Conservation (phyloP, 2,329 filamentous ascomycete genomes). For the Magnaporthales sp. region DNA sequence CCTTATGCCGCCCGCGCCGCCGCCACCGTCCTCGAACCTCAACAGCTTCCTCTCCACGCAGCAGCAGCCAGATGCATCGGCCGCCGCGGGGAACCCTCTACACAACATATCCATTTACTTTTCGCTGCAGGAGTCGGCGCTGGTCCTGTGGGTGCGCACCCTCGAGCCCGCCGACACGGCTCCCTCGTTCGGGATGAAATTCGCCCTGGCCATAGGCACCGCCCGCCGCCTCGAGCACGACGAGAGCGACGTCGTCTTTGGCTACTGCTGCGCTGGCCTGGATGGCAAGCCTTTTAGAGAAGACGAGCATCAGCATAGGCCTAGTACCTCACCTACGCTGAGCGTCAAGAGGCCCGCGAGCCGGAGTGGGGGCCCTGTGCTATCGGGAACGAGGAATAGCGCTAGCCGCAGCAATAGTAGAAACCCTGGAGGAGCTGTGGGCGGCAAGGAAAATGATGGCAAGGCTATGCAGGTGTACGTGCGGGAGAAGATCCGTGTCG, state of each 20-base stretch:
- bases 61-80: constrained; percentile 18
- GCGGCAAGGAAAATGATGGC: constrained; percentile 1
- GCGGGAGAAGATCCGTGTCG: constrained; percentile 80
- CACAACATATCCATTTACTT: constrained; percentile 61
- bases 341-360: neutral
- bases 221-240: constrained; percentile 61
- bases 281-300: constrained; percentile 6
- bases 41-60: constrained; percentile 22
- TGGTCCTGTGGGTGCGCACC: constrained; percentile 62
- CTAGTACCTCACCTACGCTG: neutral
- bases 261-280: constrained; percentile 34
- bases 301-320: neutral
- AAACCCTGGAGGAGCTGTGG: neutral
- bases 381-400: constrained; percentile 5
- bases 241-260: constrained; percentile 71
- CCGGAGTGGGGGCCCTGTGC: neutral
- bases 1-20: constrained; percentile 19
- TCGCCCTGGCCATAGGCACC: constrained; percentile 61
- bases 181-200: constrained; percentile 55
- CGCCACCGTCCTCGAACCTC: constrained; percentile 9
- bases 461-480: constrained; percentile 65
- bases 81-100: neutral
- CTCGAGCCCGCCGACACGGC: constrained; percentile 59
- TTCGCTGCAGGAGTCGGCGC: constrained; percentile 57
- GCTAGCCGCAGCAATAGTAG: neutral